Conservation (phyloP, 2,329 filamentous ascomycete genomes). For the Penicillium hesseltinei region DNA sequence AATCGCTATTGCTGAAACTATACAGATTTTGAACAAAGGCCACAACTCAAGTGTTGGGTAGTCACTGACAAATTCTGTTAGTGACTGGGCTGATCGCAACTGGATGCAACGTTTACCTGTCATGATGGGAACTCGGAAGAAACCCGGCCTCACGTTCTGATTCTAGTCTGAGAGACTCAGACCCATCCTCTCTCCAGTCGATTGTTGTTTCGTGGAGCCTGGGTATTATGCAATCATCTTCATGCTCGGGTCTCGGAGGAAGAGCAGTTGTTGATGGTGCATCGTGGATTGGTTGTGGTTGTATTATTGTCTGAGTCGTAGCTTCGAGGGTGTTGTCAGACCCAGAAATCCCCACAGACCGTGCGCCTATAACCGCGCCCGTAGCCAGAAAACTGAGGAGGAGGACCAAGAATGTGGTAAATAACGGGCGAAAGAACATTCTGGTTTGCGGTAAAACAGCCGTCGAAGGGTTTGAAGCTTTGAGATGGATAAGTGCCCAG, state of each 20-base stretch:
- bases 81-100: background rate
- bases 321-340: background rate
- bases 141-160: slow-evolving; percentile 6
- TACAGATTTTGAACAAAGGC: background rate
- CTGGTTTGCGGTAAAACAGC: background rate
- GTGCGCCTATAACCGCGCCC: background rate
- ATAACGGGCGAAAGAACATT: background rate
- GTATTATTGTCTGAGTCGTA: background rate
- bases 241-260: background rate
- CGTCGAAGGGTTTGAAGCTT: background rate
- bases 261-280: background rate
- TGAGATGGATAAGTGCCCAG: background rate
- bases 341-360: background rate
- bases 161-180: background rate
- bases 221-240: background rate
- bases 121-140: background rate
- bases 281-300: background rate
- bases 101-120: background rate
- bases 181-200: slow-evolving; percentile 2
- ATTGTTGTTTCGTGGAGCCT: background rate
- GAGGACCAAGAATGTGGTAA: background rate
- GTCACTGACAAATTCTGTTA: background rate
- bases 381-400: background rate
- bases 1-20: slow-evolving; percentile 5
- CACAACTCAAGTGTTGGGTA: background rate